Conservation (phyloP, 2,329 filamentous ascomycete genomes). For the Beauveria medogensis region DNA sequence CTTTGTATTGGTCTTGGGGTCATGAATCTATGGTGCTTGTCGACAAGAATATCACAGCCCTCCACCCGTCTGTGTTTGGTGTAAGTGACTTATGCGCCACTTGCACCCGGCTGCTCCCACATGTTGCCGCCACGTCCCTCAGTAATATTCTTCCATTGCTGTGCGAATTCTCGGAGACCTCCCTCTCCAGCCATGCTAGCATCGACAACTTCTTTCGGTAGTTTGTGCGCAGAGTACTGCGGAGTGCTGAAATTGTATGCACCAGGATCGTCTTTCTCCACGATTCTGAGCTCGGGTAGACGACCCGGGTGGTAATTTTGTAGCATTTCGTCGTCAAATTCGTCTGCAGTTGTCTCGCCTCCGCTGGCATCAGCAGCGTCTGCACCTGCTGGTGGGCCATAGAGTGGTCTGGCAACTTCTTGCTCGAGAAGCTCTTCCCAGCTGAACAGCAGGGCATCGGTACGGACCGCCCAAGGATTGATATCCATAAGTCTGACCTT, state of each 20-base stretch:
- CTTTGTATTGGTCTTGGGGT: neutral
- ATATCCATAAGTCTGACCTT: slow-evolving; percentile 84
- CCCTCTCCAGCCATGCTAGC: slow-evolving; percentile 60
- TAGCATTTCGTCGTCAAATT: slow-evolving; percentile 29
- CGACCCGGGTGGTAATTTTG: slow-evolving; percentile 49
- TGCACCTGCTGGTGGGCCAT: slow-evolving; percentile 33
- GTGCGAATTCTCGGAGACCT: slow-evolving; percentile 72
- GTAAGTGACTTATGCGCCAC: neutral
- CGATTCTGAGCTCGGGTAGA: slow-evolving; percentile 70
- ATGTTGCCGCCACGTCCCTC: slow-evolving; percentile 32
- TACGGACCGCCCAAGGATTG: slow-evolving; percentile 87
- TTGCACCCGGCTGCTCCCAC: slow-evolving; percentile 26
- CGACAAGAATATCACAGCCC: neutral
- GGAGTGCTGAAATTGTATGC: slow-evolving; percentile 79
- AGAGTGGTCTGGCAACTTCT: slow-evolving; percentile 50
- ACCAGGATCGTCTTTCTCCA: slow-evolving; percentile 78
- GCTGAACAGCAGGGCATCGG: slow-evolving; percentile 80
- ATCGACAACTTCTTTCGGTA: slow-evolving; percentile 86
- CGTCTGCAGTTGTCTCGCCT: slow-evolving; percentile 29
- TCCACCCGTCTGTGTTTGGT: neutral
- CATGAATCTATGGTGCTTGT: neutral
- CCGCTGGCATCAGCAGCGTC: slow-evolving; percentile 28
- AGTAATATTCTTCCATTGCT: slow-evolving; percentile 60
- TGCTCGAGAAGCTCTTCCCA: slow-evolving; percentile 81
- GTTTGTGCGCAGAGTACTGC: slow-evolving; percentile 90